These are phyloP conservation scores for Apiospora kogelbergensis DNA, from an alignment of 2,329 filamentous ascomycete genomes.

Conservation along the genomic window DNA sequence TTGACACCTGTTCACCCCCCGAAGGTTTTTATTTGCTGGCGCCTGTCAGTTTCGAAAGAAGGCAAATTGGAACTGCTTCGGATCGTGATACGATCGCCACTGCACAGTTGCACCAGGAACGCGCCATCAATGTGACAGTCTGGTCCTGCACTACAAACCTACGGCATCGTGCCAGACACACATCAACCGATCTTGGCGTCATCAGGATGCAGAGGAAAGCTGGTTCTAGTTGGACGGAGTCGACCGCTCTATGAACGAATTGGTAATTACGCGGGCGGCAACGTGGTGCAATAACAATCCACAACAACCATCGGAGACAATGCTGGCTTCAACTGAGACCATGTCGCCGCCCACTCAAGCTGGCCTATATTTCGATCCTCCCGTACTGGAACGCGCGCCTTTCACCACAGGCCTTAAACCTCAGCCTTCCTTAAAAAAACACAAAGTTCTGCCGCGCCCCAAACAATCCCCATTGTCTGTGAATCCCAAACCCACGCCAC, in stretches of 20 bases:
- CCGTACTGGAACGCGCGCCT: slow-evolving; percentile 21
- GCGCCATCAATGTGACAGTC: slow-evolving; percentile 5
- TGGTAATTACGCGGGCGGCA: slow-evolving; percentile 12
- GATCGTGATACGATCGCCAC: slow-evolving; percentile 1
- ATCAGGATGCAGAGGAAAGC: slow-evolving; percentile 1
- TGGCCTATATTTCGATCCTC: slow-evolving; percentile 30
- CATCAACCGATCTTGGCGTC: slow-evolving; percentile 1
- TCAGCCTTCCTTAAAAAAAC: slow-evolving; percentile 35
- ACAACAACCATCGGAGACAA: slow-evolving; percentile 28
- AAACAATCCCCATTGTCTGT: slow-evolving; percentile 20
- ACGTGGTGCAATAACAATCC: slow-evolving; percentile 12
- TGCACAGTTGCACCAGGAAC: slow-evolving; percentile 3
- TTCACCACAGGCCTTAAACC: slow-evolving; percentile 23
- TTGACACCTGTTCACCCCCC: neutral
- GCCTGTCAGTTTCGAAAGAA: neutral
- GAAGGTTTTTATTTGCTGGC: neutral
- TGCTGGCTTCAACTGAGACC: slow-evolving; percentile 29
- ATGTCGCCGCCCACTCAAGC: slow-evolving; percentile 27
- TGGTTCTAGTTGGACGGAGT: neutral
- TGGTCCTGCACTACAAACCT: neutral
- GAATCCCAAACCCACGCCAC: neutral
- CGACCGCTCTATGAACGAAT: slow-evolving; percentile 16
- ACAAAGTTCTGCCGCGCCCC: slow-evolving; percentile 40
- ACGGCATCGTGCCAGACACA: neutral
- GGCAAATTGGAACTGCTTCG: neutral